Conservation (phyloP, 1,284 basidiomycete species). For the Stygiomarasmius scandens region DNA sequence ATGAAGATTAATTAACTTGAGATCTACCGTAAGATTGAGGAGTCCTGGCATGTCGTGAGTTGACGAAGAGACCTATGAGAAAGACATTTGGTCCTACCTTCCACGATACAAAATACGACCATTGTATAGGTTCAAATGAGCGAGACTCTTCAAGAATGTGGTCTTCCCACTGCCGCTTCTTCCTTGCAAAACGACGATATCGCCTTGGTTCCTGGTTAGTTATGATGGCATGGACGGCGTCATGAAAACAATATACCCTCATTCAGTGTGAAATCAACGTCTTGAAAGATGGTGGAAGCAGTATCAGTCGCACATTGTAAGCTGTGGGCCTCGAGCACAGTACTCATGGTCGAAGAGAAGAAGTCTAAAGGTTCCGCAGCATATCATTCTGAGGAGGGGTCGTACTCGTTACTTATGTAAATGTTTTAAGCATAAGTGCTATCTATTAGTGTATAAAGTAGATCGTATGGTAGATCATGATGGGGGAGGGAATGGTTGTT, state of each 20-base stretch:
- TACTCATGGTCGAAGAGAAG: no score
- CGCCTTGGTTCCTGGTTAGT: constrained; percentile 33
- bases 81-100: constrained; percentile 55
- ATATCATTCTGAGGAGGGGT: no score
- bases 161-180: constrained; percentile 81
- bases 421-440: no score
- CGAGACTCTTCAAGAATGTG: constrained; percentile 80
- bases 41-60: no score
- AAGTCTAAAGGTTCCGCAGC: no score
- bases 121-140: constrained; percentile 74
- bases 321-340: no score
- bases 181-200: constrained; percentile 74
- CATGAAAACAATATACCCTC: constrained; percentile 40
- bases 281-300: constrained; percentile 52
- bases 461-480: constrained; percentile 33
- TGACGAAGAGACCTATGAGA: no score
- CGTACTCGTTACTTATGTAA: no score
- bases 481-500: constrained; percentile 51
- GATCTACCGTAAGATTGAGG: constrained; percentile 56
- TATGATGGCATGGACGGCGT: background rate
- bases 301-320: constrained; percentile 45
- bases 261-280: constrained; percentile 61
- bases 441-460: background rate
- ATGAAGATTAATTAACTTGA: background rate
- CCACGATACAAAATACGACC: constrained; percentile 70